phyloP scores from a whole-genome alignment of 164 flowering plant species.

The Liriodendron chinense region DNA sequence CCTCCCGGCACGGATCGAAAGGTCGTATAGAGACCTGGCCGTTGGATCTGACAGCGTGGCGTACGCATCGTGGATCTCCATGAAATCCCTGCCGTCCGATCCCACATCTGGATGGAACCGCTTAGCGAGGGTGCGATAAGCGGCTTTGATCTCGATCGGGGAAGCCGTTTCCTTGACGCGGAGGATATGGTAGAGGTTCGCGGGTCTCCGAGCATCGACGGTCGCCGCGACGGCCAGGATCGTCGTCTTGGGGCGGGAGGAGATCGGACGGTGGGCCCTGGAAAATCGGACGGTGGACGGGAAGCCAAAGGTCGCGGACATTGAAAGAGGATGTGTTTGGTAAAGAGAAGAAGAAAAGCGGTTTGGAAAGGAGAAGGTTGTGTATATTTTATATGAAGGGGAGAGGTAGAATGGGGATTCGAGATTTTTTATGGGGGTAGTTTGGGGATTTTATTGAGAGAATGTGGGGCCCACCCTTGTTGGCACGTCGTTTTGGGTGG shows the following conservation, averaged over 20 bases:
- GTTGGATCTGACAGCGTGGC: slow-evolving; percentile 72
- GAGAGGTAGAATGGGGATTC: background rate
- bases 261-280: background rate
- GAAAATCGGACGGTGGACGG: slow-evolving; percentile 7
- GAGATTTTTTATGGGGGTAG: background rate
- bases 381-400: background rate
- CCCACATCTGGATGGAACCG: slow-evolving; percentile 59
- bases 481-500: background rate
- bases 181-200: slow-evolving; percentile 55
- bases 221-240: slow-evolving; percentile 1
- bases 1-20: slow-evolving; percentile 9
- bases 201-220: background rate
- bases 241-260: background rate
- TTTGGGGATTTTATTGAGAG: background rate
- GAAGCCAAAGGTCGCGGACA: slow-evolving; percentile 1
- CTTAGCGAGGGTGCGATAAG: slow-evolving; percentile 67
- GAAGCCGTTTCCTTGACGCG: slow-evolving; percentile 47
- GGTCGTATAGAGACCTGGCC: slow-evolving; percentile 51
- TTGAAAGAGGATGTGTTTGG: background rate
- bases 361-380: background rate
- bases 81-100: slow-evolving; percentile 55
- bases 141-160: slow-evolving; percentile 56
- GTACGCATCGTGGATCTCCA: slow-evolving; percentile 69
- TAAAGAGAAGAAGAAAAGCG: background rate
- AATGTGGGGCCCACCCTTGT: background rate